Percentiles rank a stretch among this genome's conserved stretches.
These are phyloP conservation scores for Rhododendron mucronatum DNA, from an alignment of 148 eudicot genomes.

Conservation along the genomic window DNA sequence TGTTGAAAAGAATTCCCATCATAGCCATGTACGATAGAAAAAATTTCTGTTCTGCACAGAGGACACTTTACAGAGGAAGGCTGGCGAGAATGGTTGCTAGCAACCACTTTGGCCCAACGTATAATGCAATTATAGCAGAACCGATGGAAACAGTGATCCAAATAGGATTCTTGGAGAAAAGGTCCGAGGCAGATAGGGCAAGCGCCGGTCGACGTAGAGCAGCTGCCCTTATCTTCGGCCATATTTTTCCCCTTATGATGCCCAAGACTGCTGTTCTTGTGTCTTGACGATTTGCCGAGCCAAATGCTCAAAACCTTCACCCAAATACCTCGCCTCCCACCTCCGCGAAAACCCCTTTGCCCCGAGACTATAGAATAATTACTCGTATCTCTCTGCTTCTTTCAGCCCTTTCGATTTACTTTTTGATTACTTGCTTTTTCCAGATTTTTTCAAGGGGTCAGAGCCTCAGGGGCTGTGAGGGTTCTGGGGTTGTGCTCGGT, in stretches of 20 bases:
- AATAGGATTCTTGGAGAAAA: slow-evolving; percentile 46
- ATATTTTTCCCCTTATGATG: background rate
- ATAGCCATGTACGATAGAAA: slow-evolving; percentile 59
- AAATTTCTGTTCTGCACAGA: slow-evolving; percentile 72
- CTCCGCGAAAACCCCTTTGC: no score
- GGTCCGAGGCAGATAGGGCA: slow-evolving; percentile 73
- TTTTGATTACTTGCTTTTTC: no score
- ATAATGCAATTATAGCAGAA: slow-evolving; percentile 72
- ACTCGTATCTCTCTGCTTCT: no score
- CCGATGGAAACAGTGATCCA: slow-evolving; percentile 72
- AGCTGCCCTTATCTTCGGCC: slow-evolving; percentile 10
- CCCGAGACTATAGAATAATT: no score
- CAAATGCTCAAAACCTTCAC: no score
- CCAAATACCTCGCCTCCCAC: no score
- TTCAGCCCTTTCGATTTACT: no score
- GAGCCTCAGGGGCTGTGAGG: no score
- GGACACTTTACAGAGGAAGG: slow-evolving; percentile 71
- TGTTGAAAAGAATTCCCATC: slow-evolving; percentile 56
- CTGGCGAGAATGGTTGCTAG: slow-evolving; percentile 32
- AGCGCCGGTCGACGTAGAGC: slow-evolving; percentile 24
- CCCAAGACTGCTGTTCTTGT: background rate
- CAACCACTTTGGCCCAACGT: slow-evolving; percentile 67
- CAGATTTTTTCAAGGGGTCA: no score
- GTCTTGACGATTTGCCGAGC: no score
- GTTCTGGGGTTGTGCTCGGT: no score